Evolutionary conservation across 441 rosid genomes (phyloP).

Genomic region (Rhodomyrtus psidioides): DNA sequence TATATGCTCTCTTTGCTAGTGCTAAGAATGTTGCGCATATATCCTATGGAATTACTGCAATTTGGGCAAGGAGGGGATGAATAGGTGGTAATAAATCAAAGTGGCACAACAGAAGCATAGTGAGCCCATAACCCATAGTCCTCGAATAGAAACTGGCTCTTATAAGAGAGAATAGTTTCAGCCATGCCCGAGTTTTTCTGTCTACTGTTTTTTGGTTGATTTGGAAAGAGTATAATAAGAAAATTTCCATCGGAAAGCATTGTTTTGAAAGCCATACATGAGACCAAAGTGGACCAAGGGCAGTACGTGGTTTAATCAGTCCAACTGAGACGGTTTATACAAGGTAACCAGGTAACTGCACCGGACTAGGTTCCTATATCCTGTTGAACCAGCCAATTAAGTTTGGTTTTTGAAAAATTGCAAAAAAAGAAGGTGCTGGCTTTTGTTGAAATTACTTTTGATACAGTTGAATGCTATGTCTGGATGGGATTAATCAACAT

Average conservation of each 20-base stretch:
- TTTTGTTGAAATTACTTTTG: neutral
- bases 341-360: neutral
- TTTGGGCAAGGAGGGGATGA: neutral
- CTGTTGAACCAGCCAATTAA: neutral
- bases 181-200: neutral
- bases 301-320: neutral
- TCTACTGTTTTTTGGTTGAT: neutral
- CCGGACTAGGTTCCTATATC: neutral
- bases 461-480: neutral
- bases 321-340: neutral
- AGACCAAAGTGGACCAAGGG: neutral
- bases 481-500: neutral
- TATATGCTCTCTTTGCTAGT: neutral
- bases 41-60: neutral
- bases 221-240: neutral
- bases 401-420: neutral
- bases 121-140: neutral
- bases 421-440: neutral
- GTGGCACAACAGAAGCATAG: neutral
- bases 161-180: neutral
- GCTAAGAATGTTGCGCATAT: neutral
- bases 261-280: neutral
- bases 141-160: neutral
- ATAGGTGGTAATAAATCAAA: neutral
- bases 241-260: neutral